A percentile compares a stretch with the other conserved stretches of the same genome.
Evolutionary conservation across 768 basidiomycete species (phyloP).

Genomic region (Phylloporus arenicola): DNA sequence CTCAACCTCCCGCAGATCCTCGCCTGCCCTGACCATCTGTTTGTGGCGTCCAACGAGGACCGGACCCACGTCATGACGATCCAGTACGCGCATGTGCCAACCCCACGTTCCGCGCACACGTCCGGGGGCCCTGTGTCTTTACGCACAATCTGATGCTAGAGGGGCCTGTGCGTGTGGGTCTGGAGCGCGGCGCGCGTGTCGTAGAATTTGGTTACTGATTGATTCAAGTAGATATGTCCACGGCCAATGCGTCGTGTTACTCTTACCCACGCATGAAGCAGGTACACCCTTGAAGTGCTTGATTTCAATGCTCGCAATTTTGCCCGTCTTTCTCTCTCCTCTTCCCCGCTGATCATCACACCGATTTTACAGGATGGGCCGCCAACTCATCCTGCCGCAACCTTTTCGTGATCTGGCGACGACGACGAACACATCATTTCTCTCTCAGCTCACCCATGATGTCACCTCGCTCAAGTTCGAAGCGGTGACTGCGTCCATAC

Average conservation of each 20-base stretch:
- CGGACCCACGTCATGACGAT: slow-evolving; percentile 21
- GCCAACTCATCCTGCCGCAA: too few species aligned
- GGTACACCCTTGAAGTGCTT: slow-evolving; percentile 19
- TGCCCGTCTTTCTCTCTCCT: neutral
- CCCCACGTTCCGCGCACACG: slow-evolving; percentile 4
- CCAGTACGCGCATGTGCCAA: slow-evolving; percentile 21
- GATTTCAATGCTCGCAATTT: slow-evolving; percentile 27
- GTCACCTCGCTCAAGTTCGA: too few species aligned
- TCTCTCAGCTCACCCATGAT: too few species aligned
- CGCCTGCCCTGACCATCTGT: slow-evolving; percentile 16
- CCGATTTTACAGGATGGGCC: too few species aligned
- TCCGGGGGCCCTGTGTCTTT: slow-evolving; percentile 23
- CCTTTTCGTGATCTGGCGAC: too few species aligned
- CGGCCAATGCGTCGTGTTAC: slow-evolving; percentile 35
- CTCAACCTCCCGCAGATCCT: slow-evolving; percentile 12
- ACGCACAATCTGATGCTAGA: slow-evolving; percentile 31
- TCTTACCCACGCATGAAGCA: slow-evolving; percentile 8
- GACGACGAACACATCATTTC: too few species aligned
- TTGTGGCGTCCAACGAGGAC: slow-evolving; percentile 24
- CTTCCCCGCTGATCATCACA: too few species aligned
- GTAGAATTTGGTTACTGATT: neutral
- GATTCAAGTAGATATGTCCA: slow-evolving; percentile 35
- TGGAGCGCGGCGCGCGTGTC: neutral
- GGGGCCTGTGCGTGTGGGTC: slow-evolving; percentile 6
- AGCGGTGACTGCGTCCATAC: too few species aligned